Evolutionary conservation across 2,329 filamentous ascomycete genomes (phyloP).

Genomic region (Monosporascus sp.): DNA sequence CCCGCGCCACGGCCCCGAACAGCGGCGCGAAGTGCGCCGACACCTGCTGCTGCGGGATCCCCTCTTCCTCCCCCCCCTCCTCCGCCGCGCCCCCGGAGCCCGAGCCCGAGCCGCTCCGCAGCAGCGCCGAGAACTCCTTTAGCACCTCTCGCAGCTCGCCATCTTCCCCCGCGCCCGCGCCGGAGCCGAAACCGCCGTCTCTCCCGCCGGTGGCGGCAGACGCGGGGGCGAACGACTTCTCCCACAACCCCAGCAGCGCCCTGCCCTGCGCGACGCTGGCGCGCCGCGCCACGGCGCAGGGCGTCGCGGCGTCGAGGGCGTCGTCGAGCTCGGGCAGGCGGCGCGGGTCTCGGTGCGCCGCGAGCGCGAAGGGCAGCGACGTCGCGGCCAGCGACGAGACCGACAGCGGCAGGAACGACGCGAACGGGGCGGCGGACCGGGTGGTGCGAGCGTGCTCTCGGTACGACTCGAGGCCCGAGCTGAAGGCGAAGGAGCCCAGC

Average conservation of each 20-base stretch:
- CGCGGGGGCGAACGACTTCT: conserved; percentile 55
- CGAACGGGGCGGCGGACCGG: conserved; percentile 8
- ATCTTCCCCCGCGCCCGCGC: conserved; percentile 6
- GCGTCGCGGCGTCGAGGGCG: conserved; percentile 66
- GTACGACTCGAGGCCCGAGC: conserved; percentile 75
- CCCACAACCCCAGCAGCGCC: conserved; percentile 71
- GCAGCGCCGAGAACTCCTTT: conserved; percentile 7
- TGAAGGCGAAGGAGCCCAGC: conserved; percentile 82
- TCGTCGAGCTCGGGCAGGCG: conserved; percentile 62
- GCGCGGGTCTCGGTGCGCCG: conserved; percentile 50
- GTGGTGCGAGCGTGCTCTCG: conserved; percentile 56
- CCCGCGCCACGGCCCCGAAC: conserved; percentile 58
- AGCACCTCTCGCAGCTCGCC: conserved; percentile 14
- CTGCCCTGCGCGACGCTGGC: conserved; percentile 72
- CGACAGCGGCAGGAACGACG: conserved; percentile 62
- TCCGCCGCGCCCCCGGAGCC: conserved; percentile 1
- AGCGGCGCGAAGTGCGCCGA: conserved; percentile 66
- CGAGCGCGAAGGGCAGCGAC: conserved; percentile 68
- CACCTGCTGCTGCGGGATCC: conserved; percentile 32
- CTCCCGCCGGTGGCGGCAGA: conserved; percentile 17
- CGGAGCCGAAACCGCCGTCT: conserved; percentile 9
- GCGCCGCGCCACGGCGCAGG: conserved; percentile 73
- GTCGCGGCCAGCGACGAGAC: conserved; percentile 66
- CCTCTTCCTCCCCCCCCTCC: background rate
- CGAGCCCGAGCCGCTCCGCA: conserved; percentile 3